These are phyloP conservation scores for Psidium friedrichsthalianum DNA, from an alignment of 345 rosid genomes.

Conservation along the genomic window DNA sequence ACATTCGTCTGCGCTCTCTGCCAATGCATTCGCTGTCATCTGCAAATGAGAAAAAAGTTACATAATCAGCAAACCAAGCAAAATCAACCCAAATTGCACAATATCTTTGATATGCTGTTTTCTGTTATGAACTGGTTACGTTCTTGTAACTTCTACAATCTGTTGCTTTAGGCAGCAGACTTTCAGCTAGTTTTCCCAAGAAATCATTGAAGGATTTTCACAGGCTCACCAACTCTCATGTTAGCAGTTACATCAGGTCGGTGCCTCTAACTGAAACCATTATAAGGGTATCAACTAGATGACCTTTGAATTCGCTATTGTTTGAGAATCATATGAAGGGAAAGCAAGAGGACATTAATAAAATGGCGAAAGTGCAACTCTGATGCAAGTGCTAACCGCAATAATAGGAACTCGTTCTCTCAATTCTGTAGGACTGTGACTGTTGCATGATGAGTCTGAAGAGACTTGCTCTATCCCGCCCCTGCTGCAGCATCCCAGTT, in stretches of 20 bases:
- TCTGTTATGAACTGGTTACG: not conserved
- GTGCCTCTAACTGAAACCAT: not conserved
- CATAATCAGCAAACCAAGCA: not conserved
- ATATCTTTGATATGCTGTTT: not conserved
- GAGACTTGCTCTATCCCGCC: constrained; percentile 54
- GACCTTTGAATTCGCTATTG: not conserved
- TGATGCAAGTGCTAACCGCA: constrained; percentile 44
- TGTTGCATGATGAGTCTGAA: constrained; percentile 6
- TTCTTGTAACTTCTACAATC: not conserved
- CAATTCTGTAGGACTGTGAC: constrained; percentile 1
- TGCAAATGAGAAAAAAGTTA: constrained; percentile 17
- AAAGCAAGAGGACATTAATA: not conserved
- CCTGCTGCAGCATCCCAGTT: constrained; percentile 67
- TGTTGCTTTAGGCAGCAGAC: not conserved
- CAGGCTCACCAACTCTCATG: not conserved
- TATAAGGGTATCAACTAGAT: not conserved
- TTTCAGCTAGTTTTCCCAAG: not conserved
- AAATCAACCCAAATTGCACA: not conserved
- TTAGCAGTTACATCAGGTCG: not conserved
- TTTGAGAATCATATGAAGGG: not conserved
- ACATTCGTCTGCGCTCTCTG: constrained; percentile 92
- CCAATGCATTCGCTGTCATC: constrained; percentile 93
- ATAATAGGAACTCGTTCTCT: constrained; percentile 57
- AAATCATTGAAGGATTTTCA: not conserved
- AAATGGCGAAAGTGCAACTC: not conserved